Evolutionary conservation across 2,329 filamentous ascomycete species (phyloP), one percentile per base, ranked within the genome.

Genomic region (Colletotrichum shisoi): DNA sequence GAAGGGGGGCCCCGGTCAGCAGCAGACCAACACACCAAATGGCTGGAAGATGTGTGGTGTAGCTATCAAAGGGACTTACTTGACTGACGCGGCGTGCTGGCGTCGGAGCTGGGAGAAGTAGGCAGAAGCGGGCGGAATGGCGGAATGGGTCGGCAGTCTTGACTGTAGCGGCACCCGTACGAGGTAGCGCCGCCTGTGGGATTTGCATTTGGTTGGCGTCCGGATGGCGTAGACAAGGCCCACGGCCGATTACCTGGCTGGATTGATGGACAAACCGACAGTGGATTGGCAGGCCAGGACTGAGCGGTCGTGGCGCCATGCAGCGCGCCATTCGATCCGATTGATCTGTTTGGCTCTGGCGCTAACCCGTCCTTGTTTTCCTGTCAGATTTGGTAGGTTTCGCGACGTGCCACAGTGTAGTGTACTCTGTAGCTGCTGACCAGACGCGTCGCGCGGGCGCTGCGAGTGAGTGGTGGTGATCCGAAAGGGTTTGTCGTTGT

Each of bases 181-280:
- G 52, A 24, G 59, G 39, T 63, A 67, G 64, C 54, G 61, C 61
- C 56, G 63, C 54, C 31, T 42, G 27, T 45, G 61, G 48, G 60
- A 64, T 59, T 58, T 59, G 64, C 63, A 67, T 67, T 64, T 54
- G 48, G 64, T 34, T 67, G 64, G 64, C 21, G 44, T 63, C 37
- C 53, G 48, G 45, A 15, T 62, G 44, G 62, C 46, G 44, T 56
- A 15, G 44, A 46, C 34, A 51, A 21, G 60, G 54, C 48, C 53
- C 64, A 59, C 61, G 60, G 60, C 21, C 61, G 39, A 54, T 64
- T 34, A 21, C 24, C 51, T 39, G 34, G 48, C 54, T 57, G n/a
- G 54, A 57, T 46, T 34, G 48, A 34, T 34, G 48, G 9, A 34
- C 48, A 51, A 31, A 17, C 27, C 9, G 27, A 51, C 15, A 34